A percentile compares a stretch with the other conserved stretches of the same genome.
Evolutionary conservation across 1,139 yeast genomes (phyloP).

Genomic region (Suhomyces panamericanus): DNA sequence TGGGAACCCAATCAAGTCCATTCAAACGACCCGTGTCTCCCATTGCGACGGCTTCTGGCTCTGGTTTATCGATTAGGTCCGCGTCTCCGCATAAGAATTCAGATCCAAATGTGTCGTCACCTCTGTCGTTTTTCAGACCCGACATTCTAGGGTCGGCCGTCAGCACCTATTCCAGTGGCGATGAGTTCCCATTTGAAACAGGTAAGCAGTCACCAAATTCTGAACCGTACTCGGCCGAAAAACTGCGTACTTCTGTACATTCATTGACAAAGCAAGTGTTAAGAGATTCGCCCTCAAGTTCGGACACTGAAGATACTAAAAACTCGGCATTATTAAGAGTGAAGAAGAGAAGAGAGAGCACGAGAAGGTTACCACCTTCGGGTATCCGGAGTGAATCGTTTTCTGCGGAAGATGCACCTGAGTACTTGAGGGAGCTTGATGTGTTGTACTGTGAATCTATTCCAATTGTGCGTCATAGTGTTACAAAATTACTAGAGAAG

Average conservation of each 20-base stretch:
- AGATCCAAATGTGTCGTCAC: constrained; percentile 18
- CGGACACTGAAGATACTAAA: constrained; percentile 66
- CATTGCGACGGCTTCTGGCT: constrained; percentile 12
- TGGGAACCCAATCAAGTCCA: constrained; percentile 27
- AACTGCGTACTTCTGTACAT: constrained; percentile 31
- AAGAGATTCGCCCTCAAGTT: constrained; percentile 64
- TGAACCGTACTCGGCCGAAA: constrained; percentile 13
- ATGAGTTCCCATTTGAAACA: constrained; percentile 34
- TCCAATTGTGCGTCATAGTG: constrained; percentile 74
- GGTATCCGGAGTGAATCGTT: constrained; percentile 15
- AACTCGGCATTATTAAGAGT: constrained; percentile 56
- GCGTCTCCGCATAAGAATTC: constrained; percentile 28
- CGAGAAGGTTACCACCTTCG: constrained; percentile 32
- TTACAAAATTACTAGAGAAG: constrained; percentile 62
- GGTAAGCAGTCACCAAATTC: constrained; percentile 18
- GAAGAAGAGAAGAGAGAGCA: constrained; percentile 56
- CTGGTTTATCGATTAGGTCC: constrained; percentile 18
- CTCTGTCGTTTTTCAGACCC: constrained; percentile 25
- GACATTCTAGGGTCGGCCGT: constrained; percentile 38
- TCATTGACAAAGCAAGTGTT: constrained; percentile 32
- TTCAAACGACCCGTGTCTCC: constrained; percentile 40
- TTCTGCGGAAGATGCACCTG: constrained; percentile 8
- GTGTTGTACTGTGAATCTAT: constrained; percentile 84
- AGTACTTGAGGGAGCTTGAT: constrained; percentile 44
- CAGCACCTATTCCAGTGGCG: constrained; percentile 40